Base-by-base conservation (phyloP, 2,329 filamentous ascomycete species). In the Colletotrichum tamarilloi region DNA sequence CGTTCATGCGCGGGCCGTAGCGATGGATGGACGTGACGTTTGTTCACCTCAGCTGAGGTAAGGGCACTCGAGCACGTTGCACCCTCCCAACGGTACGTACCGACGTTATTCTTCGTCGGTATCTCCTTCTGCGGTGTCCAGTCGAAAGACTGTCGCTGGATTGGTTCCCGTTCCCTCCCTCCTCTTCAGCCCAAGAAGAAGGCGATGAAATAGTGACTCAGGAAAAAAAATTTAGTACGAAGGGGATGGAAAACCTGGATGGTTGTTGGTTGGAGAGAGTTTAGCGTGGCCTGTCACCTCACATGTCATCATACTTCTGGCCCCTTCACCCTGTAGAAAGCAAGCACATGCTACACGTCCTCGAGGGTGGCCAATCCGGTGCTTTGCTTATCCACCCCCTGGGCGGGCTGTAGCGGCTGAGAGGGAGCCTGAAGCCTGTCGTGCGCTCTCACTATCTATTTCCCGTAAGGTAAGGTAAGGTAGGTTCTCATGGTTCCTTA, bases 301-400 rank as follows among this genome's bases (percentile, higher is more conserved):
- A 73, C 67, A 73, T 73, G 71, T 71, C 71, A 73, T 73, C 71
- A 73, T 71, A 38, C 62, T 56, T 56, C 56, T 38, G 62, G n/a
- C 12, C 42, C 35, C n/a, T 60, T 56, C 67, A 60, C 70, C 52
- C 28, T 62, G 66, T 46, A 73, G 38, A 56, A 69, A 71, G 38
- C 71, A 57, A 62, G 67, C 71, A 70, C 71, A 73, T 71, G 71
- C 71, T 59, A 67, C 64, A 59, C 35, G 52, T 57, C 56, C 26
- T 56, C n/a, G 16, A 56, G 53, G 59, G 56, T 66, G 67, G 67
- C 71, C 71, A 73, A 73, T 73, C 71, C 67, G 55, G 67, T 66
- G 60, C 35, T 49, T 73, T 62, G 71, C 60, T 73, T 70, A 70
- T 57, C 60, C 67, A 66, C 67, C 57, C 57, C 42, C 26, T 57